phyloP scores from a whole-genome alignment of 768 basidiomycete genomes.

The Collybiopsis confluens region DNA sequence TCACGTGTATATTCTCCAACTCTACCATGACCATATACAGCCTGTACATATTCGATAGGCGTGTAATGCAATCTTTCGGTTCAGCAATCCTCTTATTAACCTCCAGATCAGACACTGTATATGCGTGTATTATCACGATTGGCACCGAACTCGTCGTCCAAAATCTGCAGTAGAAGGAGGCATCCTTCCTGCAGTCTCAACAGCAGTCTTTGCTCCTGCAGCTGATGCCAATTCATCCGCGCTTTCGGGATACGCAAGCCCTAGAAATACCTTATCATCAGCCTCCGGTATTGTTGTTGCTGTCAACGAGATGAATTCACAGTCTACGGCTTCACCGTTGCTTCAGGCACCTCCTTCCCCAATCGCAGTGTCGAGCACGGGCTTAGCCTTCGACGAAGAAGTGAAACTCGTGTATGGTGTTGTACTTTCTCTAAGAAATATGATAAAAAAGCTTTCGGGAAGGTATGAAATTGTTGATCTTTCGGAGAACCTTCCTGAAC shows the following conservation, averaged over 20 bases:
- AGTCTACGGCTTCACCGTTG: slow-evolving; percentile 31
- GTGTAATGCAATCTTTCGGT: slow-evolving; percentile 18
- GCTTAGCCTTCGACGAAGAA: slow-evolving; percentile 93
- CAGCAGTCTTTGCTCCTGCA: slow-evolving; percentile 44
- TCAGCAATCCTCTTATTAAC: slow-evolving; percentile 1
- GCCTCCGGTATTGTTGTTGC: slow-evolving; percentile 69
- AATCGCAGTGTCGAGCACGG: slow-evolving; percentile 38
- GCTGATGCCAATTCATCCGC: slow-evolving; percentile 27
- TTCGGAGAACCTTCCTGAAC: background rate
- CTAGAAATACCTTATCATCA: slow-evolving; percentile 63
- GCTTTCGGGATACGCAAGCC: slow-evolving; percentile 45
- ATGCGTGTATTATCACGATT: slow-evolving; percentile 94
- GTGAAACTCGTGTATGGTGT: slow-evolving; percentile 97
- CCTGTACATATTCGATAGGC: slow-evolving; percentile 92
- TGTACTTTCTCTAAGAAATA: slow-evolving; percentile 83
- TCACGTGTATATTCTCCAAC: background rate
- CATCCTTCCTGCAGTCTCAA: slow-evolving; percentile 77
- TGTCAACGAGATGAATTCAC: slow-evolving; percentile 35
- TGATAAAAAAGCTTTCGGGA: slow-evolving; percentile 92
- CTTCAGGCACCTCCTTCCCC: slow-evolving; percentile 30
- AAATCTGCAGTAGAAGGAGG: slow-evolving; percentile 70
- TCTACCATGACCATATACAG: slow-evolving; percentile 80
- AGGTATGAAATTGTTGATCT: slow-evolving; percentile 41
- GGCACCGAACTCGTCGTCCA: slow-evolving; percentile 76
- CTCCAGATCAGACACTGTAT: slow-evolving; percentile 67